Evolutionary conservation across 225 moss, liverwort and hornwort genomes (phyloP).

Genomic region (Bryum argenteum): DNA sequence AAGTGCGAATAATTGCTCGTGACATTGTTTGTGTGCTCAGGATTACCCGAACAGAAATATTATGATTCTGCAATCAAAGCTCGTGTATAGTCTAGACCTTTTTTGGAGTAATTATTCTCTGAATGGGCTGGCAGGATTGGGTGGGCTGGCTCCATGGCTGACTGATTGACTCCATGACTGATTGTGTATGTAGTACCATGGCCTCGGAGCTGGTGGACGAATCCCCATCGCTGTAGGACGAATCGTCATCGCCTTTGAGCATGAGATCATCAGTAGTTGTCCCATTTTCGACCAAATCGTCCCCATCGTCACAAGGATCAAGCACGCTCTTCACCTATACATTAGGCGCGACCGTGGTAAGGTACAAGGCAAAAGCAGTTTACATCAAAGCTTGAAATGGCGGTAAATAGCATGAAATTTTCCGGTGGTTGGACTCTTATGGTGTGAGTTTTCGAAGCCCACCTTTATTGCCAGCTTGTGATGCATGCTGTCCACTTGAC

Average conservation of each 20-base stretch:
- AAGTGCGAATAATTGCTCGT: neutral
- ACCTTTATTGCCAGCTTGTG: conserved; percentile 60
- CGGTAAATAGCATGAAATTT: neutral
- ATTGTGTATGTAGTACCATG: conserved; percentile 14
- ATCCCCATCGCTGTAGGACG: conserved; percentile 32
- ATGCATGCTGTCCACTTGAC: conserved; percentile 55
- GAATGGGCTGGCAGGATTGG: conserved; percentile 25
- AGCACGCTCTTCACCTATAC: conserved; percentile 57
- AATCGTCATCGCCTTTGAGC: conserved; percentile 32
- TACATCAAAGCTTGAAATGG: neutral
- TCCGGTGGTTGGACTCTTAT: neutral
- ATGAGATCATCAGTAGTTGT: conserved; percentile 25
- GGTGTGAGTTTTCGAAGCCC: neutral
- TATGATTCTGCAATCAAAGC: conserved; percentile 1
- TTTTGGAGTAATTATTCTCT: conserved; percentile 9
- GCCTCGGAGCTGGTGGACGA: conserved; percentile 31
- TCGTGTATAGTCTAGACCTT: conserved; percentile 26
- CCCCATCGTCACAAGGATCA: conserved; percentile 53
- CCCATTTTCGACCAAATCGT: conserved; percentile 27
- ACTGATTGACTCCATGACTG: conserved; percentile 22
- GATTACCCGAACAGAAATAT: neutral
- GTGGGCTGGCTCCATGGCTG: conserved; percentile 20
- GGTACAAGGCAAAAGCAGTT: conserved; percentile 1
- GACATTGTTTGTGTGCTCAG: conserved; percentile 8
- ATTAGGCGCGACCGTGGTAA: conserved; percentile 1